phyloP scores from a whole-genome alignment of 2,329 filamentous ascomycete species.

The Neoscytalidium dimidiatum region DNA sequence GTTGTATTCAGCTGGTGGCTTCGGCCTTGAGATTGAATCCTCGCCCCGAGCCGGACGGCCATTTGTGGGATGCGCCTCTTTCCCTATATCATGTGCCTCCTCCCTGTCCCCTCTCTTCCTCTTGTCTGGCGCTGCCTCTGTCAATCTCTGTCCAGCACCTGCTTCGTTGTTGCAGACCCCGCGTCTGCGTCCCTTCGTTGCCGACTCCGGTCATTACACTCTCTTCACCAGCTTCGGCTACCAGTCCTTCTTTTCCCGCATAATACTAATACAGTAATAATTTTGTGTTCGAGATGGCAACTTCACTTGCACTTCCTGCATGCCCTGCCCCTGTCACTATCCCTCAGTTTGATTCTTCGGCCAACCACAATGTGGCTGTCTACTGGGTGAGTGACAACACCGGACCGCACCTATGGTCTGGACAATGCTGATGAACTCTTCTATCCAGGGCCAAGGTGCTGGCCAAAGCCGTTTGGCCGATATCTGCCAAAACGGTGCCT shows the following conservation, averaged over 20 bases:
- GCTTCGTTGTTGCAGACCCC: conserved; percentile 36
- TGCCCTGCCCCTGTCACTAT: conserved; percentile 35
- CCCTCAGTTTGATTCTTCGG: conserved; percentile 25
- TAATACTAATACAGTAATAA: conserved; percentile 28
- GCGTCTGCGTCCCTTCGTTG: conserved; percentile 60
- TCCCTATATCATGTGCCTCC: not conserved
- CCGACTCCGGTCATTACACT: conserved; percentile 38
- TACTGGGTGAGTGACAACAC: conserved; percentile 61
- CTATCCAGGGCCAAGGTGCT: conserved; percentile 52
- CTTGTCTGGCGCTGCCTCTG: not conserved
- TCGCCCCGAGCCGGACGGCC: not conserved
- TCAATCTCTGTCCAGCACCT: conserved; percentile 3
- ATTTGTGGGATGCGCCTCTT: not conserved
- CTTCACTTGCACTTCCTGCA: conserved; percentile 31
- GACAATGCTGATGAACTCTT: not conserved
- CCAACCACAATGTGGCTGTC: conserved; percentile 57
- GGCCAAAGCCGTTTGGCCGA: conserved; percentile 37
- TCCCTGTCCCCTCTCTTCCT: not conserved
- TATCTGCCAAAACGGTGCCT: conserved; percentile 44
- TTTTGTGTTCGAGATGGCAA: conserved; percentile 40
- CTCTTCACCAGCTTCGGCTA: conserved; percentile 39
- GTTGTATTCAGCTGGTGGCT: not conserved
- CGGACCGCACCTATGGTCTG: not conserved
- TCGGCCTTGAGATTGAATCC: not conserved
- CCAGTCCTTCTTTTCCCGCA: conserved; percentile 36